phyloP scores from a whole-genome alignment of 2,329 filamentous ascomycete genomes.

The Gnomoniopsis smithogilvyi region DNA sequence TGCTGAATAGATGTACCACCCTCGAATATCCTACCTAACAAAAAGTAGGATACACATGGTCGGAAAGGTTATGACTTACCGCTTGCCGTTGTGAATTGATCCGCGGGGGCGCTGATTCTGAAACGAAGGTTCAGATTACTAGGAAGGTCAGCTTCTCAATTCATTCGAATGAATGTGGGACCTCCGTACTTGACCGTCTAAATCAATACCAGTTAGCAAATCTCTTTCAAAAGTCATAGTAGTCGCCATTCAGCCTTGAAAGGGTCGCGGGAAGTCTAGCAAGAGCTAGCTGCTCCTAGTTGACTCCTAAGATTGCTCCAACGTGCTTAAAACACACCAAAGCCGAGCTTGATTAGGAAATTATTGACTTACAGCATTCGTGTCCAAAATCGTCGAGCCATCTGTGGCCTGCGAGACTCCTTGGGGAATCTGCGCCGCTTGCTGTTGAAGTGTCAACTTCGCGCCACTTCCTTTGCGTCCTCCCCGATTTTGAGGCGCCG shows the following conservation, averaged over 20 bases:
- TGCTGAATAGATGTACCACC: too few relatives aligned
- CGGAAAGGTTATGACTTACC: conserved; percentile 15
- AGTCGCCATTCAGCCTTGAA: too few relatives aligned
- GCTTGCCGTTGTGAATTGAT: conserved; percentile 47
- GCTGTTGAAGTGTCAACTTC: conserved; percentile 25
- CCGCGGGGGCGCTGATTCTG: conserved; percentile 51
- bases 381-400: conserved; percentile 53
- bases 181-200: conserved; percentile 44
- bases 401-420: conserved; percentile 45
- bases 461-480: conserved; percentile 14
- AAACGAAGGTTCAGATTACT: conserved; percentile 53
- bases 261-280: too few relatives aligned
- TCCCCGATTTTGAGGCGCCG: conserved; percentile 12
- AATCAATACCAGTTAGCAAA: too few relatives aligned
- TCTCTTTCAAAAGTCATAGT: too few relatives aligned
- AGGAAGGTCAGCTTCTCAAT: neutral
- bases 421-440: conserved; percentile 28
- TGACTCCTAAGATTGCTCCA: too few relatives aligned
- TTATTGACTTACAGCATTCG: conserved; percentile 33
- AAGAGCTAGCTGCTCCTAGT: too few relatives aligned
- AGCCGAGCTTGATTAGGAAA: too few relatives aligned
- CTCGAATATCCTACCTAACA: too few relatives aligned
- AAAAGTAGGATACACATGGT: too few relatives aligned
- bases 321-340: too few relatives aligned
- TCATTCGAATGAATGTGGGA: neutral